Percentiles rank a stretch among this genome's conserved stretches.
Conservation (phyloP, 2,329 filamentous ascomycete genomes). For the Plectosphaerella sp. region DNA sequence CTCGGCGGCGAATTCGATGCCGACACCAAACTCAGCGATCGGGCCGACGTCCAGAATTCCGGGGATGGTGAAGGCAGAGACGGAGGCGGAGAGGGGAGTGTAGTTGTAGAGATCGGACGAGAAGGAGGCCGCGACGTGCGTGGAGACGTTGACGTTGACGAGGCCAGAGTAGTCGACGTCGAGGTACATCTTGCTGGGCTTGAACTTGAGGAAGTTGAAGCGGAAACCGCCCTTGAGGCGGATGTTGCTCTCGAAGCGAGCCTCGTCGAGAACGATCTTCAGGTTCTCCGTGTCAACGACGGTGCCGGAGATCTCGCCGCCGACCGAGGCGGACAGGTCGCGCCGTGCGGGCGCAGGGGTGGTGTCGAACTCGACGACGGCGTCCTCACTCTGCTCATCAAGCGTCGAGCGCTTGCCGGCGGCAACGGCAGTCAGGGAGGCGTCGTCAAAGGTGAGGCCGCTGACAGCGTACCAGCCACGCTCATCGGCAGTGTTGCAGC, state of each 20-base stretch:
- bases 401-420: conserved; percentile 3
- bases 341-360: conserved; percentile 7
- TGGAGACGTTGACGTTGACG: conserved; percentile 27
- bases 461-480: conserved; percentile 3
- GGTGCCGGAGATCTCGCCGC: conserved; percentile 6
- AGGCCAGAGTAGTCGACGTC: conserved; percentile 33
- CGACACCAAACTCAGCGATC: conserved; percentile 26
- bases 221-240: conserved; percentile 33
- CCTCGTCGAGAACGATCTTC: conserved; percentile 24
- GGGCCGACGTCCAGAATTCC: conserved; percentile 31
- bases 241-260: conserved; percentile 24
- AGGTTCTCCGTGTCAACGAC: conserved; percentile 17
- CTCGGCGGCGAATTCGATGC: conserved; percentile 25
- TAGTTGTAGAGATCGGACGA: conserved; percentile 25
- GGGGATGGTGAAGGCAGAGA: conserved; percentile 30
- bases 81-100: conserved; percentile 27
- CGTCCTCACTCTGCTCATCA: conserved; percentile 9
- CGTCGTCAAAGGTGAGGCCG: conserved; percentile 6
- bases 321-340: conserved; percentile 5
- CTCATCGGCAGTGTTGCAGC: conserved; percentile 2
- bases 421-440: conserved; percentile 5
- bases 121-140: conserved; percentile 25
- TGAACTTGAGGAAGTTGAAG: conserved; percentile 26
- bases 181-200: conserved; percentile 29
- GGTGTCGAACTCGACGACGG: conserved; percentile 10